Conservation (phyloP, 2,329 filamentous ascomycete genomes). For the Penicillium frequentans region DNA sequence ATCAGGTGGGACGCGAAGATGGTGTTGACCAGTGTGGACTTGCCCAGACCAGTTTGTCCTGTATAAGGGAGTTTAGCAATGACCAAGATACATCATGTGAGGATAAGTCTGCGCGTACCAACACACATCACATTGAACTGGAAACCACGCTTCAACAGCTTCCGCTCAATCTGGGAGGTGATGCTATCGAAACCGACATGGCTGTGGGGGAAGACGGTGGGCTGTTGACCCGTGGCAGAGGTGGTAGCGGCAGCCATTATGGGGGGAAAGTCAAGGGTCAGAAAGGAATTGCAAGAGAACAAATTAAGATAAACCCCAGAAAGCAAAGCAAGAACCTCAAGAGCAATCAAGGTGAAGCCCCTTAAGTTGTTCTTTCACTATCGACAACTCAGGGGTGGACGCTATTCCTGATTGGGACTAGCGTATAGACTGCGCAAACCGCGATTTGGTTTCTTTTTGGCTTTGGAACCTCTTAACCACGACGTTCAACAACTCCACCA, state of each 20-base stretch:
- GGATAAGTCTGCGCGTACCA: slow-evolving; percentile 63
- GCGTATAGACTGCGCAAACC: slow-evolving; percentile 13
- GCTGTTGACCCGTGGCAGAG: slow-evolving; percentile 43
- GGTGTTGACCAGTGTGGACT: slow-evolving; percentile 99
- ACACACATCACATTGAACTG: slow-evolving; percentile 99
- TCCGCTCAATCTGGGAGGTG: slow-evolving; percentile 98
- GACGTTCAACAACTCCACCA: slow-evolving; percentile 8
- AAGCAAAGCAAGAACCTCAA: background rate
- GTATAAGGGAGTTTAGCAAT: slow-evolving; percentile 30
- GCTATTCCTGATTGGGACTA: slow-evolving; percentile 34
- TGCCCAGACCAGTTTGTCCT: slow-evolving; percentile 98
- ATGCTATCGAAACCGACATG: slow-evolving; percentile 99
- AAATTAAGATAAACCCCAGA: background rate
- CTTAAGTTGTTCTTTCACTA: slow-evolving; percentile 25
- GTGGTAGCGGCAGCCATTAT: slow-evolving; percentile 69
- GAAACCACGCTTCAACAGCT: slow-evolving; percentile 98
- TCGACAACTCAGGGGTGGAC: slow-evolving; percentile 37
- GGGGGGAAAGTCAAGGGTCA: slow-evolving; percentile 27
- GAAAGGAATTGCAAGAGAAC: background rate
- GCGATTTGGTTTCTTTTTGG: slow-evolving; percentile 2
- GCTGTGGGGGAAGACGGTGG: slow-evolving; percentile 79
- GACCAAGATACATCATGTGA: background rate
- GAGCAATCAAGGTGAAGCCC: slow-evolving; percentile 3
- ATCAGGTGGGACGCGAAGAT: slow-evolving; percentile 99
- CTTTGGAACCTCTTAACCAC: background rate